These are phyloP conservation scores for Globisporangium orthogonon DNA, from an alignment of 352 stramenopile species.

Conservation along the genomic window DNA sequence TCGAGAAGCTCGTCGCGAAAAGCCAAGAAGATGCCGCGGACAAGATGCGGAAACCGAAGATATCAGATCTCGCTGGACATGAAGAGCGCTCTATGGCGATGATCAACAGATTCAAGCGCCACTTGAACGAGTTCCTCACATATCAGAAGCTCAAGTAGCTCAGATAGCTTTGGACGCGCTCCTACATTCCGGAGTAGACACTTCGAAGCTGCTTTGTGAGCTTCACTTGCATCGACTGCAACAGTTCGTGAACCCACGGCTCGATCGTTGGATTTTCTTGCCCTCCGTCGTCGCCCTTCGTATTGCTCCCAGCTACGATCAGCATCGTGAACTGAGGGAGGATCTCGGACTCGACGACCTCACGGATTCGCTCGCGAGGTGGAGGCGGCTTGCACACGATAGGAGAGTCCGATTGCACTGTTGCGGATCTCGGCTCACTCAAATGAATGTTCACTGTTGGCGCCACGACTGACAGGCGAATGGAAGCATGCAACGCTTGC, in stretches of 20 bases:
- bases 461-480: constrained; percentile 75
- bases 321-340: constrained; percentile 52
- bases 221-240: constrained; percentile 65
- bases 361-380: constrained; percentile 36
- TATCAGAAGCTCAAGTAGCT: neutral
- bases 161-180: too few relatives aligned
- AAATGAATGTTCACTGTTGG: constrained; percentile 80
- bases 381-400: constrained; percentile 22
- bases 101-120: constrained; percentile 5
- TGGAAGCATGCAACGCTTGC: constrained; percentile 30
- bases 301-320: constrained; percentile 32
- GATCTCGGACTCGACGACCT: constrained; percentile 58
- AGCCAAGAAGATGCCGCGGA: constrained; percentile 10
- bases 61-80: neutral
- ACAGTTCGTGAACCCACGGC: constrained; percentile 51
- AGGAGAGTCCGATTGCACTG: constrained; percentile 2
- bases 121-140: constrained; percentile 2
- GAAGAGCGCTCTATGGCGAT: neutral
- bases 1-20: constrained; percentile 27
- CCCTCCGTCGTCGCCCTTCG: constrained; percentile 1
- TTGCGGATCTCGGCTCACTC: constrained; percentile 23
- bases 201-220: constrained; percentile 53
- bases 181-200: constrained; percentile 13
- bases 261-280: constrained; percentile 20
- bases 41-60: neutral